Percentiles rank a stretch among this genome's conserved stretches.
phyloP scores from a whole-genome alignment of 1,284 basidiomycete genomes.

The Ceratobasidium sp. region DNA sequence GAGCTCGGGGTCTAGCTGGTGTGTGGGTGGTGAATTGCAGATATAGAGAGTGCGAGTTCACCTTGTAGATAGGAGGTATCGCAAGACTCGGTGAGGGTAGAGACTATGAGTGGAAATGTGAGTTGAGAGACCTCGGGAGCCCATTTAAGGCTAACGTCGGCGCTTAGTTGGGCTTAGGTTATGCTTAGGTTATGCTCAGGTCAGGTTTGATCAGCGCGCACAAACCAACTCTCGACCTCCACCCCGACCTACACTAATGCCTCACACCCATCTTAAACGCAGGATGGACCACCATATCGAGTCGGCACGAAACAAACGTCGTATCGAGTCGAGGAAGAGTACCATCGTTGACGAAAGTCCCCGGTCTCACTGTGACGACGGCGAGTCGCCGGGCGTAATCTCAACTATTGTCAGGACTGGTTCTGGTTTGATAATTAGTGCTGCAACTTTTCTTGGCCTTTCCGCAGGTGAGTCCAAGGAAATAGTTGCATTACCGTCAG shows the following conservation, averaged over 20 bases:
- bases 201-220: conserved; percentile 15
- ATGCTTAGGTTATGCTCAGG: conserved; percentile 1
- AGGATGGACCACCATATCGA: conserved; percentile 10
- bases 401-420: background rate
- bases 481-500: background rate
- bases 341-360: background rate
- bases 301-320: conserved; percentile 27
- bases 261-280: conserved; percentile 4
- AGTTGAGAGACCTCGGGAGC: conserved; percentile 5
- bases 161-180: conserved; percentile 1
- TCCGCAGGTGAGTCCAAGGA: background rate
- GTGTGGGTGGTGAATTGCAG: background rate
- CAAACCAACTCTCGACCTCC: conserved; percentile 24
- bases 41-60: background rate
- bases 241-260: conserved; percentile 26
- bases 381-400: background rate
- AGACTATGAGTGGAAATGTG: background rate
- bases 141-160: conserved; percentile 22
- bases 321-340: background rate
- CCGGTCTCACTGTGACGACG: conserved; percentile 7
- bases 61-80: background rate
- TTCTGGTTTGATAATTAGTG: background rate
- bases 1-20: background rate
- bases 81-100: background rate
- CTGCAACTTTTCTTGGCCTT: background rate